A percentile compares a stretch with the other conserved stretches of the same genome.
Evolutionary conservation across 2,329 filamentous ascomycete genomes (phyloP).

Genomic region (Dothiorella sarmentorum): DNA sequence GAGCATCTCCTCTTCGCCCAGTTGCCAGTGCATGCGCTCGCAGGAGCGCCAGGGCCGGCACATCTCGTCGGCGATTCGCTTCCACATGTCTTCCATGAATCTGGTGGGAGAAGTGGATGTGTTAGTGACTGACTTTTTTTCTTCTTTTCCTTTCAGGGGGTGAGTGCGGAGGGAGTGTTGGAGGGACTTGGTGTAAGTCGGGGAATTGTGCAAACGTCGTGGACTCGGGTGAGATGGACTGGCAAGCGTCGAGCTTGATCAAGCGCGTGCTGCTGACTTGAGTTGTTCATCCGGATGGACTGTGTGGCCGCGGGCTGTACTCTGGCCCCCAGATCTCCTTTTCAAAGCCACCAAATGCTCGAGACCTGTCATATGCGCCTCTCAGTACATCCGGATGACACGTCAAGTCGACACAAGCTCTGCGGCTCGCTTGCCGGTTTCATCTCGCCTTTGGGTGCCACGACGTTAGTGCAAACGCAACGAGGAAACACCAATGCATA

Average conservation of each 20-base stretch:
- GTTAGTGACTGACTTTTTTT: slow-evolving; percentile 20
- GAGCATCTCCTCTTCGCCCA: slow-evolving; percentile 92
- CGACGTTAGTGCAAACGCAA: slow-evolving; percentile 3
- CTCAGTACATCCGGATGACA: neutral
- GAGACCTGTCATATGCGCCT: neutral
- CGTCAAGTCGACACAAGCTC: neutral
- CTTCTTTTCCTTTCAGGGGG: neutral
- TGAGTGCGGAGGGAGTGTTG: neutral
- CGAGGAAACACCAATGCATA: slow-evolving; percentile 41
- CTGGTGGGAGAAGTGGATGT: slow-evolving; percentile 46
- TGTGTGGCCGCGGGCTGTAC: neutral
- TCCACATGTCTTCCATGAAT: slow-evolving; percentile 98
- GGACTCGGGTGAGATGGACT: neutral
- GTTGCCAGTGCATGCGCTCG: slow-evolving; percentile 97
- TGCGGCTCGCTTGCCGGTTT: slow-evolving; percentile 34
- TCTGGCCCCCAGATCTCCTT: neutral
- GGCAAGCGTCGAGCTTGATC: neutral
- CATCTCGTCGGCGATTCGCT: slow-evolving; percentile 92
- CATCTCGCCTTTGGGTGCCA: slow-evolving; percentile 1
- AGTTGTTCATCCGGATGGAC: neutral
- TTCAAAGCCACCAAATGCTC: neutral
- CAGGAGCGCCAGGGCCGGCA: slow-evolving; percentile 90
- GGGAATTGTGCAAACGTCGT: neutral
- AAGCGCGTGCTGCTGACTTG: neutral
- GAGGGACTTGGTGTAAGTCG: neutral